These are phyloP conservation scores for Vigna unguiculata DNA, from an alignment of 306 rosid genomes.

Conservation along the genomic window DNA sequence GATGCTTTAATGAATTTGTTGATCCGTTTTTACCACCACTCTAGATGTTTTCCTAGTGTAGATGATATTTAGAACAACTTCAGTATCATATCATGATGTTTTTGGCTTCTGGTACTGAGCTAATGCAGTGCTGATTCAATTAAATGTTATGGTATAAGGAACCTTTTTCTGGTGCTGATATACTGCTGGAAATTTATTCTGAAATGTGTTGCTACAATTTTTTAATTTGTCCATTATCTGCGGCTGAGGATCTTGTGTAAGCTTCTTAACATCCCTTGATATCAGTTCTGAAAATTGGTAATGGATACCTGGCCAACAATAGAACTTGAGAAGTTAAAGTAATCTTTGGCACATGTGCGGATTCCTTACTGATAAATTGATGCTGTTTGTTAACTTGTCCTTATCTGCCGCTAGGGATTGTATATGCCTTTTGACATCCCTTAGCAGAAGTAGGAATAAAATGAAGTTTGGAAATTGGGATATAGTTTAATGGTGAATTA, in stretches of 20 bases:
- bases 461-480: neutral
- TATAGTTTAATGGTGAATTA: no score
- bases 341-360: conserved; percentile 16
- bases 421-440: conserved; percentile 26
- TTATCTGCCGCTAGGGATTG: conserved; percentile 2
- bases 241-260: conserved; percentile 24
- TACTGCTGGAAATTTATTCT: conserved; percentile 9
- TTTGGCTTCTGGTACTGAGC: conserved; percentile 29
- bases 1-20: conserved; percentile 23
- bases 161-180: conserved; percentile 33
- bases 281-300: conserved; percentile 5
- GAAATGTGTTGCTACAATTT: conserved; percentile 24
- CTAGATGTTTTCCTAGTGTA: conserved; percentile 5
- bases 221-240: conserved; percentile 18
- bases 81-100: neutral
- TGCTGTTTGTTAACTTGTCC: neutral
- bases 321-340: conserved; percentile 9
- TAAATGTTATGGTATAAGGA: conserved; percentile 23
- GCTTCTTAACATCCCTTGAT: conserved; percentile 23
- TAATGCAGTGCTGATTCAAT: neutral
- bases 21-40: neutral
- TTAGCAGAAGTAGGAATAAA: neutral
- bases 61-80: conserved; percentile 25
- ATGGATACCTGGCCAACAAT: conserved; percentile 9
- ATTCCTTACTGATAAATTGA: conserved; percentile 23